Evolutionary conservation across 441 rosid species (phyloP).

Genomic region (Jatropha podagrica): DNA sequence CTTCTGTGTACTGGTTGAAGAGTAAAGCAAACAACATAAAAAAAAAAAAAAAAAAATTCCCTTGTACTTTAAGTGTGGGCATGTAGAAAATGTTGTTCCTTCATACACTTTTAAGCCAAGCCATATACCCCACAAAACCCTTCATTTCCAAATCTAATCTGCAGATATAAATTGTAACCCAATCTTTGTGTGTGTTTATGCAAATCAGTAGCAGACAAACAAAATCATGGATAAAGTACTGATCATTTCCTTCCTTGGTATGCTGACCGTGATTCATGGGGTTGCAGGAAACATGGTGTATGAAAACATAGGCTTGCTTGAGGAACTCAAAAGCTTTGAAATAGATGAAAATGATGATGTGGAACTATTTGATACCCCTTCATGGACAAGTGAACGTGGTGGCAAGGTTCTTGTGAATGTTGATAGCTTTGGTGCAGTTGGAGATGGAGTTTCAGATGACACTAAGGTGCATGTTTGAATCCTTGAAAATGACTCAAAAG

Average conservation of each 20-base stretch:
- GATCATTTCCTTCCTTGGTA: conserved; percentile 44
- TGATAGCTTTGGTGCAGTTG: conserved; percentile 88
- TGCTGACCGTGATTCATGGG: conserved; percentile 52
- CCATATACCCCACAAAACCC: conserved; percentile 44
- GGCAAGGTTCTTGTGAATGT: conserved; percentile 82
- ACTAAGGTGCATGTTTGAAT: conserved; percentile 55
- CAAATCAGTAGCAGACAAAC: conserved; percentile 33
- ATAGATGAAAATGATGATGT: conserved; percentile 50
- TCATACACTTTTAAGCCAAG: conserved; percentile 95
- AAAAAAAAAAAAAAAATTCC: conserved; percentile 38
- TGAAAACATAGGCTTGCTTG: conserved; percentile 45
- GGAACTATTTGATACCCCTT: conserved; percentile 42
- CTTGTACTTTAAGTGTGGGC: conserved; percentile 89
- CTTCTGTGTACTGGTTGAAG: conserved; percentile 49
- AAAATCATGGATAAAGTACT: conserved; percentile 51
- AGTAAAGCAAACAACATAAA: conserved; percentile 84
- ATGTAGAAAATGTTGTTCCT: conserved; percentile 51
- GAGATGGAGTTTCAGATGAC: conserved; percentile 92
- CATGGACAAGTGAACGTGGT: conserved; percentile 55
- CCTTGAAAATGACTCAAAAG: background rate
- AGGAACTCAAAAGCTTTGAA: conserved; percentile 57
- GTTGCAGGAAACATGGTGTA: conserved; percentile 42
- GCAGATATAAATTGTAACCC: conserved; percentile 50
- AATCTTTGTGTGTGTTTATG: conserved; percentile 38
- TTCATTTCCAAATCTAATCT: conserved; percentile 47